Conservation (phyloP, 345 rosid genomes). For the Citropsis articulata region DNA sequence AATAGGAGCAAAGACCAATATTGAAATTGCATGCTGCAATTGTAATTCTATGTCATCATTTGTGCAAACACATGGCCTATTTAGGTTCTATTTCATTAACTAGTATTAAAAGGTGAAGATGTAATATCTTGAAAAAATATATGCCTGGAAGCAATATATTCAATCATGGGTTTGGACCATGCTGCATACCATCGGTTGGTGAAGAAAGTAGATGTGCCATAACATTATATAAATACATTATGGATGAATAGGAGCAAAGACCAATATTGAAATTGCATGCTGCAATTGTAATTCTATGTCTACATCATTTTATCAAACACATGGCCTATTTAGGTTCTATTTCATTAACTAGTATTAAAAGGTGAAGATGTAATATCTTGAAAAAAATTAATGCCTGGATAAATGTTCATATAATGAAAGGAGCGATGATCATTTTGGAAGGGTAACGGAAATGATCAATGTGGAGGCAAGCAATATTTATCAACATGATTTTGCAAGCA, state of each 20-base stretch:
- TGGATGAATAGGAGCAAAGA: neutral
- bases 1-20: neutral
- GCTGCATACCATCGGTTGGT: neutral
- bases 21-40: neutral
- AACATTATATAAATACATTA: neutral
- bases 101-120: neutral
- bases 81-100: neutral
- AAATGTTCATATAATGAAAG: no score
- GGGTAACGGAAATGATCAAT: neutral
- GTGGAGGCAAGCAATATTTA: neutral
- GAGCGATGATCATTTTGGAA: no score
- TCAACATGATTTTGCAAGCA: neutral
- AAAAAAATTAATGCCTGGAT: neutral
- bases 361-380: neutral
- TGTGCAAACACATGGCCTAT: neutral
- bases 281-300: neutral
- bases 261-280: neutral
- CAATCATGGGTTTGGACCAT: constrained; percentile 2
- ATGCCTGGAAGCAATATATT: no score
- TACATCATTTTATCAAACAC: neutral
- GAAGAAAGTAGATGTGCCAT: neutral
- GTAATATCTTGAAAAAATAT: neutral
- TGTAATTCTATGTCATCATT: neutral
- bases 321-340: neutral
- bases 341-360: neutral